Base-by-base conservation (phyloP, 2,329 filamentous ascomycete genomes). In the Leptoxyphium fumago region DNA sequence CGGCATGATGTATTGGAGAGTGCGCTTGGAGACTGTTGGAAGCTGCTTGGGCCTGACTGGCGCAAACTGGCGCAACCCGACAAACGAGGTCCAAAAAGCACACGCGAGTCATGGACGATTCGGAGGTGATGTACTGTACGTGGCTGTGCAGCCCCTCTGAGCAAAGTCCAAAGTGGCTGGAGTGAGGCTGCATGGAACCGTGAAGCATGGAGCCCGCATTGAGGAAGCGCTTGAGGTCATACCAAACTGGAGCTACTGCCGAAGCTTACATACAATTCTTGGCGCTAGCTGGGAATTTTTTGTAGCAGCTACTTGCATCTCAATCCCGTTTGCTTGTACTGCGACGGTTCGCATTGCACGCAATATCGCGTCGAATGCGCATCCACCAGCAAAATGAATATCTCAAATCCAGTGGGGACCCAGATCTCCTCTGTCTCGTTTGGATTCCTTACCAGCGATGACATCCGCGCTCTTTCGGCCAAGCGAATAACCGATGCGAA, bases 401-500 rank as follows among this genome's bases (percentile, higher is more conserved):
- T 64, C 43, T 69, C 69, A 10, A 84, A 88, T 60, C 88, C 91
- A 39, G 76, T 94, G 50, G 74, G 83, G 51, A 93, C 87, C 58
- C 73, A 80, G 60, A 82, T 98, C 58, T 77, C 82, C 61, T 82
- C 81, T 61, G 85, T 98, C 58, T 84, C 93, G 61, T 98, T 98
- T 64, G 80, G 78, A 39, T 85, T 93, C 59, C 77, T 96, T 53
- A 78, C 83, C 15, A 73, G 80, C 42, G 72, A 81, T 48, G 89
- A 98, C 64, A 87, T 98, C 61, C 80, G 80, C 61, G 75, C 80
- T 48, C 78, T 96, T 55, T 98, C 91, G 8, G 91, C 95, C 53
- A 91, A 91, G 70, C 79, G 80, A 64, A 94, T 98, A 55, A 83
- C 93, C 59, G 94, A 93, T 68, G 82, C 87, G 42, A 84, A 77